Evolutionary conservation across 2,329 filamentous ascomycete genomes (phyloP).

Genomic region (Diaporthe nobilis): DNA sequence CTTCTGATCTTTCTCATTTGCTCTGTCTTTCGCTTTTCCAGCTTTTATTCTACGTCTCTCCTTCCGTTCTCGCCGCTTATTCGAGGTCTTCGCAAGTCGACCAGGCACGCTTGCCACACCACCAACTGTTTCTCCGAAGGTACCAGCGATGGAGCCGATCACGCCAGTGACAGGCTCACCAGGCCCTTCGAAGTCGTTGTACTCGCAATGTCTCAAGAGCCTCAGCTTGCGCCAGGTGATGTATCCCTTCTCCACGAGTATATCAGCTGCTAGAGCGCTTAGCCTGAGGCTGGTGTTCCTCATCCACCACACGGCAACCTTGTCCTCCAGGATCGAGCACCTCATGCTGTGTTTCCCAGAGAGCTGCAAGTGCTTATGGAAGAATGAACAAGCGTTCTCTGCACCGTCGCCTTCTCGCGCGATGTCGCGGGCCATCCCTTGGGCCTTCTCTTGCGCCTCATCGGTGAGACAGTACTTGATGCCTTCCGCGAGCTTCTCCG

Average conservation of each 20-base stretch:
- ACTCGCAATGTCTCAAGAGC: constrained; percentile 77
- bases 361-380: constrained; percentile 73
- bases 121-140: constrained; percentile 70
- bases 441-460: constrained; percentile 70
- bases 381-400: constrained; percentile 76
- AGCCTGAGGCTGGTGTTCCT: constrained; percentile 73
- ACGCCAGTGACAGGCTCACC: constrained; percentile 80
- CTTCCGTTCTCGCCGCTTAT: constrained; percentile 64
- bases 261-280: constrained; percentile 74
- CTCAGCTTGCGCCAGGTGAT: constrained; percentile 75
- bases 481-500: constrained; percentile 76
- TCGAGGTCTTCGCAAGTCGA: constrained; percentile 70
- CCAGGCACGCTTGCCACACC: constrained; percentile 76
- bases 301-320: constrained; percentile 76
- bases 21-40: neutral
- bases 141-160: constrained; percentile 72
- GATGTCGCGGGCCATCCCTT: constrained; percentile 73
- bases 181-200: constrained; percentile 83
- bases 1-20: constrained; percentile 41
- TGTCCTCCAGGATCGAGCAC: constrained; percentile 75
- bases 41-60: constrained; percentile 47
- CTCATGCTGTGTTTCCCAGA: constrained; percentile 69
- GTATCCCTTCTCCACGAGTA: constrained; percentile 73
- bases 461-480: constrained; percentile 77
- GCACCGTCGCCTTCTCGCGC: constrained; percentile 77